Evolutionary conservation across 2,329 filamentous ascomycete genomes (phyloP), one percentile per base, ranked within the genome.

Genomic region (Diaporthe australafricana): DNA sequence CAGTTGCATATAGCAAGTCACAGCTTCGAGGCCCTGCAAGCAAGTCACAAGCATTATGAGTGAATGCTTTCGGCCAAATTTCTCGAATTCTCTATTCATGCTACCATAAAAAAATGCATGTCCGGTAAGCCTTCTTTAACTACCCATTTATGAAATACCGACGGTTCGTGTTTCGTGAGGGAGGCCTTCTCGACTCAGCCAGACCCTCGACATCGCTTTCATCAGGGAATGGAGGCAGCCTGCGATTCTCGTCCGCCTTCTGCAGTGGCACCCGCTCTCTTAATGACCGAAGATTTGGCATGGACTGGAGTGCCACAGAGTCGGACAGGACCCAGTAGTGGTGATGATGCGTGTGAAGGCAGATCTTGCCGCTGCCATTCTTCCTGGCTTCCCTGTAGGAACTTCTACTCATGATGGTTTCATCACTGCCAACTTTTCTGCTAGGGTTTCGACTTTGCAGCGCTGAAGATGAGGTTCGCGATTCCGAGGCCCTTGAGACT

Each of bases 311-410:
- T 40, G 47, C 42, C 35, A 48, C 27, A 3, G 71, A 52, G 32
- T 65, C 68, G 16, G 73, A 70, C 12, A 67, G 65, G 30, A 74
- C 73, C 88, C 88, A 90, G 82, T 90, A 90, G 81, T 90, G 88
- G 78, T 90, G 88, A 76, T 91, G 88, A 76, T 91, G 89, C 74
- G 86, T 88, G 78, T 90, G 88, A 71, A 89, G 75, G 76, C 88
- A 89, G 74, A 87, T 40, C 40, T 72, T 70, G 22, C 53, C 68
- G 12, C 65, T 63, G 6, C 11, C 5, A 0, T 27, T 42, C 17
- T 67, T 42, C 48, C 38, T 42, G 16, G 52, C 38, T 7, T 47
- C 12, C 16, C 35, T 50, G 35, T 66, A 70, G 16, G 68, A 25
- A 14, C 45, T 60, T 8, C 40, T 16, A 20, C 52, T 57, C 30